phyloP scores from a whole-genome alignment of 768 basidiomycete species.

The Hortiboletus flavorubellus region DNA sequence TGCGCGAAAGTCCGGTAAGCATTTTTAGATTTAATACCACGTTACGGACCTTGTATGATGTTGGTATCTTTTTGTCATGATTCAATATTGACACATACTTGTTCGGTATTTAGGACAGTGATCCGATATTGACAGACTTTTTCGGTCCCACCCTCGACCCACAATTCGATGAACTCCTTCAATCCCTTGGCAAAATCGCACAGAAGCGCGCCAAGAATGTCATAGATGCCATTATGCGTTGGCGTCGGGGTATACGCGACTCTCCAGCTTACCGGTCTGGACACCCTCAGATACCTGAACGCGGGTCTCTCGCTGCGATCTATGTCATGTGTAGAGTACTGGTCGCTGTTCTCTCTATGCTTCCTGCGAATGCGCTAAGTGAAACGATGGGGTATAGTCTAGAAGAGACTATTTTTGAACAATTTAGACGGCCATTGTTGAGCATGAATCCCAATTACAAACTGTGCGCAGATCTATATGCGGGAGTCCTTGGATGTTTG shows the following conservation, averaged over 20 bases:
- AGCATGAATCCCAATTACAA: slow-evolving; percentile 72
- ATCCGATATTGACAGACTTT: slow-evolving; percentile 59
- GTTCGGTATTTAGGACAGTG: slow-evolving; percentile 52
- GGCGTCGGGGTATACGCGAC: slow-evolving; percentile 77
- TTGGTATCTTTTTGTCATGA: background rate
- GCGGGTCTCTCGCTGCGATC: slow-evolving; percentile 77
- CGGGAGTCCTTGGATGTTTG: slow-evolving; percentile 79
- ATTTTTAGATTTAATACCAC: background rate
- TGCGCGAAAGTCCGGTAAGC: slow-evolving; percentile 65
- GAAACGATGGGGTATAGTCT: slow-evolving; percentile 74
- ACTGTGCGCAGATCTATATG: slow-evolving; percentile 78
- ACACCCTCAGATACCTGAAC: slow-evolving; percentile 44
- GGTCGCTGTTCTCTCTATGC: slow-evolving; percentile 67
- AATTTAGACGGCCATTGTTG: slow-evolving; percentile 65
- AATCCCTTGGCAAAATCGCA: slow-evolving; percentile 81
- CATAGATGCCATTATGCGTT: slow-evolving; percentile 82
- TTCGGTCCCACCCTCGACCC: slow-evolving; percentile 73
- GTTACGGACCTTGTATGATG: background rate
- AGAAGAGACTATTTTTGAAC: slow-evolving; percentile 88
- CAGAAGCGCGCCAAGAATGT: slow-evolving; percentile 82
- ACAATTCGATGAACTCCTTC: slow-evolving; percentile 82
- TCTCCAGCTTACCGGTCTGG: slow-evolving; percentile 39
- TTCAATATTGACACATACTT: slow-evolving; percentile 1
- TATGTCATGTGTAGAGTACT: slow-evolving; percentile 90
- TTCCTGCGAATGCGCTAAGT: slow-evolving; percentile 74